Conservation (phyloP, 306 rosid species). For the Luffa aegyptiaca region DNA sequence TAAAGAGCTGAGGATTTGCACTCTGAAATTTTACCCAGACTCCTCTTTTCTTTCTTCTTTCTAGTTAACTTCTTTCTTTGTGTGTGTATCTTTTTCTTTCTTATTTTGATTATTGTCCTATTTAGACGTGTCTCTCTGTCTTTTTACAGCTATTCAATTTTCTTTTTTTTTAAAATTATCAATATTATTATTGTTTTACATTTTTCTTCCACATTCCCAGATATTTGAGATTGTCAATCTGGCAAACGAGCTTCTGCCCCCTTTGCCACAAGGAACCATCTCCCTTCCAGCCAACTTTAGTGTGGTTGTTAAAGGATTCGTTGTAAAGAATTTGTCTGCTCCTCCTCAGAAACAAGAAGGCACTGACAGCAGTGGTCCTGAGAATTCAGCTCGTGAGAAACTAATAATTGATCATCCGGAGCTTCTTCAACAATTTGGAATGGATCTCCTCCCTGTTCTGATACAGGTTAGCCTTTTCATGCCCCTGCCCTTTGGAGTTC, state of each 20-base stretch:
- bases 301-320: conserved; percentile 60
- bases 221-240: conserved; percentile 91
- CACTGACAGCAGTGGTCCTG: conserved; percentile 40
- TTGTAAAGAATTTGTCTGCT: conserved; percentile 46
- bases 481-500: background rate
- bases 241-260: conserved; percentile 88
- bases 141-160: too few species aligned
- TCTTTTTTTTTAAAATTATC: background rate
- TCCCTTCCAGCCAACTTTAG: conserved; percentile 60
- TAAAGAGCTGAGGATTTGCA: too few species aligned
- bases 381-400: conserved; percentile 77
- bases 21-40: too few species aligned
- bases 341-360: conserved; percentile 69
- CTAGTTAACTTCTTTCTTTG: too few species aligned
- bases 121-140: too few species aligned
- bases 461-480: conserved; percentile 50
- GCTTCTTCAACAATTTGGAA: conserved; percentile 80
- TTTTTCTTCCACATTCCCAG: conserved; percentile 14
- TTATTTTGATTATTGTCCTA: too few species aligned
- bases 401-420: conserved; percentile 75
- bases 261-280: conserved; percentile 81
- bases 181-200: background rate
- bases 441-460: conserved; percentile 87
- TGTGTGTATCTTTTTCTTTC: too few species aligned
- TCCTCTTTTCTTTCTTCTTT: too few species aligned